Conservation (phyloP, 306 rosid species). For the Trifolium fragiferum region DNA sequence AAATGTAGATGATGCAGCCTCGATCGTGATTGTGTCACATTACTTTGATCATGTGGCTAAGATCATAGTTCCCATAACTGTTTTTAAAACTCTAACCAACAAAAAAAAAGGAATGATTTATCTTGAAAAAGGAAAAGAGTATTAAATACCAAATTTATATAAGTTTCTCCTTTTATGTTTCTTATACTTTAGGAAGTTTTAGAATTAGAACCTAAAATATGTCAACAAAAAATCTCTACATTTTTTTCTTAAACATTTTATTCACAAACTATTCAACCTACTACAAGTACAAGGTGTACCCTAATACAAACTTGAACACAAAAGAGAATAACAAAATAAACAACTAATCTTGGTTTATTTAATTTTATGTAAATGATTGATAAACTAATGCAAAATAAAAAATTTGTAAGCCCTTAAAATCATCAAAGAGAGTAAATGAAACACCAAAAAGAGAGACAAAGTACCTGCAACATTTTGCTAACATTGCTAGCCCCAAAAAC, state of each 20-base stretch:
- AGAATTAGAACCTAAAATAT: background rate
- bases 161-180: background rate
- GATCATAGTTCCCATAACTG: background rate
- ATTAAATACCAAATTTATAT: background rate
- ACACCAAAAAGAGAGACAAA: background rate
- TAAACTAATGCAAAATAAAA: background rate
- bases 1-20: background rate
- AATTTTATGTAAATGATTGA: conserved; percentile 13
- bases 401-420: background rate
- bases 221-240: background rate
- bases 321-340: background rate
- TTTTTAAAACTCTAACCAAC: background rate
- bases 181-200: background rate
- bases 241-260: background rate
- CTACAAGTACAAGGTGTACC: no score
- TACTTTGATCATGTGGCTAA: background rate
- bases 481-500: conserved; percentile 97
- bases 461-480: conserved; percentile 94
- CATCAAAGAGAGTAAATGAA: background rate
- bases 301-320: background rate
- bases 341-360: background rate
- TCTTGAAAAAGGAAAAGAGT: background rate
- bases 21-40: background rate
- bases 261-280: background rate
- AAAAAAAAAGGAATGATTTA: no score